Percentiles rank a stretch among this genome's conserved stretches.
Conservation (phyloP, 495 filamentous ascomycete species). For the Penicillium riverlandense region DNA sequence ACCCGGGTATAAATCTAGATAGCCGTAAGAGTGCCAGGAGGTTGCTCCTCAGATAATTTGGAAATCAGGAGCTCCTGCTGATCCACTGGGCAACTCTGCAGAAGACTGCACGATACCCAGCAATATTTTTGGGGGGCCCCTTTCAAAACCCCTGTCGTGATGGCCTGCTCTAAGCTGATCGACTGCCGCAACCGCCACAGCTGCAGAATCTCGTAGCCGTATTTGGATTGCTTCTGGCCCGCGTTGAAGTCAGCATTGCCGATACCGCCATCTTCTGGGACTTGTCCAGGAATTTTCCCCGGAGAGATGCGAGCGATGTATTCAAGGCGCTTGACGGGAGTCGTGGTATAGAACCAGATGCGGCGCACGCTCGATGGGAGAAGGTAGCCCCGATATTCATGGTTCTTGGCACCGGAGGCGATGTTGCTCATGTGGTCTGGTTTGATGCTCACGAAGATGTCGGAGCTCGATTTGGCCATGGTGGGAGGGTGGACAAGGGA, state of each 20-base stretch:
- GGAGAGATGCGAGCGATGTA: conserved; percentile 14
- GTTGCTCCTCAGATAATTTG: too few species aligned
- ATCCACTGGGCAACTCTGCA: conserved; percentile 6
- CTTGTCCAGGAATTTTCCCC: conserved; percentile 18
- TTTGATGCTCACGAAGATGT: conserved; percentile 28
- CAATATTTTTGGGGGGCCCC: conserved; percentile 25
- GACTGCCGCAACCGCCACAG: conserved; percentile 21
- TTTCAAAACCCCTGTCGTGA: conserved; percentile 13
- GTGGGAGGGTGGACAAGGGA: too few species aligned
- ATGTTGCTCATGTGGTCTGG: conserved; percentile 29
- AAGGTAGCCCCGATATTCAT: conserved; percentile 32
- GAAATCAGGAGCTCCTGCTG: neutral
- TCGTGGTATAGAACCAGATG: conserved; percentile 32
- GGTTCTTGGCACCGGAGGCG: conserved; percentile 22
- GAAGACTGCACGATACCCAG: conserved; percentile 7
- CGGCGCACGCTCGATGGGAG: conserved; percentile 18
- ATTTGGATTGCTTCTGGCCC: conserved; percentile 24
- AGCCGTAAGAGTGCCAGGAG: too few species aligned
- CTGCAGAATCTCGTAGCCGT: conserved; percentile 27
- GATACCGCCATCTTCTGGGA: conserved; percentile 26
- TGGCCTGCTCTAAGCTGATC: conserved; percentile 17
- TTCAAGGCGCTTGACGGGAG: conserved; percentile 11
- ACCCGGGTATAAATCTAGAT: too few species aligned
- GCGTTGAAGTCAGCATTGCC: conserved; percentile 36
- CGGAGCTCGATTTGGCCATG: conserved; percentile 5